These are phyloP conservation scores for Ocimum tenuiflorum DNA, from an alignment of 257 asterid genomes.

Conservation along the genomic window DNA sequence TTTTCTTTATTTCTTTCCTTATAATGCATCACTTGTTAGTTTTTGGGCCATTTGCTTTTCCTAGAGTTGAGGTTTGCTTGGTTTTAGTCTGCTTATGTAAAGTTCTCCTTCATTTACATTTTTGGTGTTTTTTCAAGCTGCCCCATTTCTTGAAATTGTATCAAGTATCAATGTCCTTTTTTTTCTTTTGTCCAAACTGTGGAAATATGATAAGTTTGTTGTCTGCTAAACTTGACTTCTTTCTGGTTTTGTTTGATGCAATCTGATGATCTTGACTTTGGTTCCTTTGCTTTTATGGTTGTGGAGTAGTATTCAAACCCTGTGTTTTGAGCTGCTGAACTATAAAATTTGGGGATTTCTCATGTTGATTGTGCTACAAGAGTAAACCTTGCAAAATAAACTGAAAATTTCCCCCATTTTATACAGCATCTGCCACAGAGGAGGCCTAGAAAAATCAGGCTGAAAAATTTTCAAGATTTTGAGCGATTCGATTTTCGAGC, in stretches of 20 bases:
- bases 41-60: neutral
- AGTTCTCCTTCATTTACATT: neutral
- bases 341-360: neutral
- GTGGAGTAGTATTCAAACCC: neutral
- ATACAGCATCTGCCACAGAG: neutral
- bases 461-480: neutral
- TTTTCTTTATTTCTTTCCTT: slow-evolving; percentile 5
- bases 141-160: slow-evolving; percentile 8
- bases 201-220: neutral
- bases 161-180: neutral
- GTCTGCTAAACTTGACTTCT: neutral
- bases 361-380: neutral
- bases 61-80: neutral
- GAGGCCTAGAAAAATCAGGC: neutral
- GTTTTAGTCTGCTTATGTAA: neutral
- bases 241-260: neutral
- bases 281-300: neutral
- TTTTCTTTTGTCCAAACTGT: neutral
- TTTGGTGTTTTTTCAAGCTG: neutral
- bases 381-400: neutral
- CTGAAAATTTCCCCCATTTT: neutral
- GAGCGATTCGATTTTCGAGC: neutral
- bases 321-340: neutral
- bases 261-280: neutral
- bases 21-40: neutral